Percentiles rank a stretch among this genome's conserved stretches.
Evolutionary conservation across 805 yeast species (phyloP).

Genomic region (Monosporozyma siamensis): DNA sequence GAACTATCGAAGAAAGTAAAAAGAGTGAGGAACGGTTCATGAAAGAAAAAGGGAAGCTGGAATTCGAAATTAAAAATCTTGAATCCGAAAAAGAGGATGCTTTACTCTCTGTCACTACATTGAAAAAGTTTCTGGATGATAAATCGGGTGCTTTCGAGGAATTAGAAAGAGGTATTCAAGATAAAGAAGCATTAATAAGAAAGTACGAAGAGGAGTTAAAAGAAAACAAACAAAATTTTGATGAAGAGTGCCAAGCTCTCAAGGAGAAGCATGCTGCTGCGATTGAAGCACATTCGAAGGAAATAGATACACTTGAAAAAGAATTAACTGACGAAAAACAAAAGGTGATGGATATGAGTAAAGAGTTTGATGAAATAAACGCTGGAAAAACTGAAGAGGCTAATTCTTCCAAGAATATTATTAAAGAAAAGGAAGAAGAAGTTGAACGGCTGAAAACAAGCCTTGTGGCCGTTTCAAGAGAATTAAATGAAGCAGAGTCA

Average conservation of each 20-base stretch:
- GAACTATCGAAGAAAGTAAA: background rate
- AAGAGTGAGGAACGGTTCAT: background rate
- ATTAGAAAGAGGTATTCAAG: background rate
- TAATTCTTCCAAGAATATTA: background rate
- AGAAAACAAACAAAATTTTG: conserved; percentile 36
- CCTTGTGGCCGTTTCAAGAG: background rate
- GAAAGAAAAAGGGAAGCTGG: background rate
- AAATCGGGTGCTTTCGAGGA: background rate
- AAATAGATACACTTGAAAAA: conserved; percentile 9
- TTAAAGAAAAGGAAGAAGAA: background rate
- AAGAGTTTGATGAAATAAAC: background rate
- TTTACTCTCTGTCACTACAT: background rate
- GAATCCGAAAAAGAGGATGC: background rate
- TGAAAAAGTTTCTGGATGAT: background rate
- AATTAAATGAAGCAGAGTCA: background rate
- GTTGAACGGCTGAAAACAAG: background rate
- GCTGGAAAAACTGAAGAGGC: background rate
- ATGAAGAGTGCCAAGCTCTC: conserved; percentile 39
- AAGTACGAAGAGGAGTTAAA: conserved; percentile 26
- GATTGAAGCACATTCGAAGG: conserved; percentile 37
- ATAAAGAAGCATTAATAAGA: background rate
- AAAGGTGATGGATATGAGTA: background rate
- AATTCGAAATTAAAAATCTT: background rate
- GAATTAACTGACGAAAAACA: background rate
- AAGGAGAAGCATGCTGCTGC: conserved; percentile 42